phyloP scores from a whole-genome alignment of 2,329 filamentous ascomycete species.

The Geosmithia flava region DNA sequence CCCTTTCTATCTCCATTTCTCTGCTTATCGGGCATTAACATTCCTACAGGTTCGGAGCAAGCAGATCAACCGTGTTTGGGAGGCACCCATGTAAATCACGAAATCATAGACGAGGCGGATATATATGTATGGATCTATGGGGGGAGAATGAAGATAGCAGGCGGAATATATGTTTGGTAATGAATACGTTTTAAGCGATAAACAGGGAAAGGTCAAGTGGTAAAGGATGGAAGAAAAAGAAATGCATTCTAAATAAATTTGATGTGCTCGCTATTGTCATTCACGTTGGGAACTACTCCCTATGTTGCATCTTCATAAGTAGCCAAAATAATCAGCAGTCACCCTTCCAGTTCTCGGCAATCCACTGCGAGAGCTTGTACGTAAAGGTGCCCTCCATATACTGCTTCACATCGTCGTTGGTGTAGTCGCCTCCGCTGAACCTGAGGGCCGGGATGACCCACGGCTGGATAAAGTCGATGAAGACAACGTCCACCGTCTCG shows the following conservation, averaged over 20 bases:
- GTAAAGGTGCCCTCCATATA: conserved; percentile 46
- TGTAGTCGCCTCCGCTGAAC: conserved; percentile 39
- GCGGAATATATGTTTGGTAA: neutral
- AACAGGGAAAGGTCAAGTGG: neutral
- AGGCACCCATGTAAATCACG: conserved; percentile 12
- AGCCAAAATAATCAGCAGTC: conserved; percentile 21
- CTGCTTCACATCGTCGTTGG: conserved; percentile 28
- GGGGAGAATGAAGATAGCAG: neutral
- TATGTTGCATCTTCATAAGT: no score
- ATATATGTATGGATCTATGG: neutral
- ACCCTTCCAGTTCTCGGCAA: conserved; percentile 43
- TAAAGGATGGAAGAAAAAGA: neutral
- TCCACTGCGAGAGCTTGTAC: conserved; percentile 43
- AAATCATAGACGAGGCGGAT: neutral
- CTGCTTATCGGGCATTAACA: conserved; percentile 16
- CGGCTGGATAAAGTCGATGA: conserved; percentile 79
- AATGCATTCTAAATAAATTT: neutral
- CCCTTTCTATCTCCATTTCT: neutral
- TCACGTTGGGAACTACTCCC: neutral
- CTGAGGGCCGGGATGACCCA: conserved; percentile 69
- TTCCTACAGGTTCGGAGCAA: conserved; percentile 42
- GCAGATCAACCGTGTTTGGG: conserved; percentile 56
- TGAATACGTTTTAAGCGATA: neutral
- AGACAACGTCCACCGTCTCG: conserved; percentile 73
- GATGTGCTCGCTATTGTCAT: neutral